These are phyloP conservation scores for Phialophora tarda DNA, from an alignment of 2,329 filamentous ascomycete species.

Conservation along the genomic window DNA sequence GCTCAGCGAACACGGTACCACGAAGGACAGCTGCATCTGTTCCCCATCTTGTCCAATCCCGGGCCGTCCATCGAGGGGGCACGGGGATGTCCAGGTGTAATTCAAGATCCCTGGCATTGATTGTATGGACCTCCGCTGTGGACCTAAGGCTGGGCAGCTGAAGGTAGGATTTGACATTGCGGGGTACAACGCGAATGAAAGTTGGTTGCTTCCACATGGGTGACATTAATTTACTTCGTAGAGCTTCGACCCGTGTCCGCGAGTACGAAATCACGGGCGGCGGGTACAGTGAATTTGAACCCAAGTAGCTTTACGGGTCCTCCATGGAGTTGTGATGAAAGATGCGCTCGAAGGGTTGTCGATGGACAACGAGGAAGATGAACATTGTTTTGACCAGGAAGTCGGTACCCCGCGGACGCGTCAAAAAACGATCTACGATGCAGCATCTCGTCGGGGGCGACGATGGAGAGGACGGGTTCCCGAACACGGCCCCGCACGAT, in stretches of 20 bases:
- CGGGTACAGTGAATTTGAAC: neutral
- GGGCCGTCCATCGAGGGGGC: neutral
- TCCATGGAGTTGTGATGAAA: neutral
- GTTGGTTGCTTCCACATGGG: neutral
- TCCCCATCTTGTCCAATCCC: neutral
- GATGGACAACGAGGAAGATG: neutral
- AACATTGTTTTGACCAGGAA: neutral
- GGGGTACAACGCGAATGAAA: conserved; percentile 6
- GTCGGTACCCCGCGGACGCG: neutral
- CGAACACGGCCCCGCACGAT: neutral
- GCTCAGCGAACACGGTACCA: neutral
- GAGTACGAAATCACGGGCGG: neutral
- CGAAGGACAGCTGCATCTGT: neutral
- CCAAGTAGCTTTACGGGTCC: neutral
- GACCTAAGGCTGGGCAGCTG: neutral
- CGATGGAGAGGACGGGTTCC: no score
- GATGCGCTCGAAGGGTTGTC: neutral
- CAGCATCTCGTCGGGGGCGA: neutral
- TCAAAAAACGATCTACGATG: neutral
- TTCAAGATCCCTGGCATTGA: neutral
- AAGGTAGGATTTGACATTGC: neutral
- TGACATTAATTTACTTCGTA: neutral
- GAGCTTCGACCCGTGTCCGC: neutral
- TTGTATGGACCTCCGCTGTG: neutral
- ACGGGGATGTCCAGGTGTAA: neutral